Evolutionary conservation across 1,284 basidiomycete species (phyloP).

Genomic region (Ustilago sp.): DNA sequence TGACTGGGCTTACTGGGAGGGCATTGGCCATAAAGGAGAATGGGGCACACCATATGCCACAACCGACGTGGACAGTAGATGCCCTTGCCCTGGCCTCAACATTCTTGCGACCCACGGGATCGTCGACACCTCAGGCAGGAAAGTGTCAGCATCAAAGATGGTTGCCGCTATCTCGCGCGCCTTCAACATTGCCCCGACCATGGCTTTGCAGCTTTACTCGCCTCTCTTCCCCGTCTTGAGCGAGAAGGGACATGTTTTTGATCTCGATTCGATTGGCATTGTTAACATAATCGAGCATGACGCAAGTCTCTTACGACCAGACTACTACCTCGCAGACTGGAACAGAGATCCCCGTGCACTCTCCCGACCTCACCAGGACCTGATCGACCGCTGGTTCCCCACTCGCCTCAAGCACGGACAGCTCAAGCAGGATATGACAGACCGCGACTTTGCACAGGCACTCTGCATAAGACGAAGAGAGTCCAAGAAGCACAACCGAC

Average conservation of each 20-base stretch:
- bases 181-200: slow-evolving; percentile 44
- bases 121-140: slow-evolving; percentile 26
- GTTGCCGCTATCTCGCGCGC: slow-evolving; percentile 36
- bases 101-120: slow-evolving; percentile 43
- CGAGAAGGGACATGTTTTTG: slow-evolving; percentile 26
- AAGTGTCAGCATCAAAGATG: slow-evolving; percentile 37
- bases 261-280: slow-evolving; percentile 31
- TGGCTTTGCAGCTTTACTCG: slow-evolving; percentile 53
- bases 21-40: slow-evolving; percentile 41
- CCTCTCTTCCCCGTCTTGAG: slow-evolving; percentile 40
- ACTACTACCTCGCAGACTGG: slow-evolving; percentile 36
- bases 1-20: slow-evolving; percentile 49
- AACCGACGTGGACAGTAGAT: slow-evolving; percentile 32
- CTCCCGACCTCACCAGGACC: slow-evolving; percentile 41
- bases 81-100: slow-evolving; percentile 47
- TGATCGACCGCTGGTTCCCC: slow-evolving; percentile 51
- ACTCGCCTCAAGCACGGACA: slow-evolving; percentile 32
- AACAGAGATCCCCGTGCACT: slow-evolving; percentile 28
- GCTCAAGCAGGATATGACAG: slow-evolving; percentile 24
- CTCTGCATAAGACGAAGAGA: slow-evolving; percentile 31
- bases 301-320: slow-evolving; percentile 37
- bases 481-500: slow-evolving; percentile 24
- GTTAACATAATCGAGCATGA: slow-evolving; percentile 47
- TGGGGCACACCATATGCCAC: slow-evolving; percentile 33
- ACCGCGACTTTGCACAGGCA: slow-evolving; percentile 37